These are phyloP conservation scores for Neolentinus lepideus DNA, from an alignment of 1,284 basidiomycete species.

Conservation along the genomic window DNA sequence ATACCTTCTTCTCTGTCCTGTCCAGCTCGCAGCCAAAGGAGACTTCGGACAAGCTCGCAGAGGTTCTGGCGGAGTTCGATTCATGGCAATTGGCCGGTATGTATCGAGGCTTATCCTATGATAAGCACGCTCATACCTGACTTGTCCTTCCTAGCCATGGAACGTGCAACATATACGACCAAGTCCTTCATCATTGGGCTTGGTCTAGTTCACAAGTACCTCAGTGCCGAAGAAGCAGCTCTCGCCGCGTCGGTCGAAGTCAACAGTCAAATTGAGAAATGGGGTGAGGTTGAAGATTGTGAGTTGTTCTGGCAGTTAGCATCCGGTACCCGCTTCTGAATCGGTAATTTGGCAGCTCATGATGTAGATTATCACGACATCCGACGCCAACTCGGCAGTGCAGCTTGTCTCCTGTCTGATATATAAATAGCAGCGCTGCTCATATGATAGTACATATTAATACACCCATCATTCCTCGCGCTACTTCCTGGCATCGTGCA, in stretches of 20 bases:
- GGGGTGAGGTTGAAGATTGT: conserved; percentile 99
- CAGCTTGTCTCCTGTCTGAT: conserved; percentile 43
- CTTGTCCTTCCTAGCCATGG: conserved; percentile 59
- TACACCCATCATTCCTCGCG: not conserved
- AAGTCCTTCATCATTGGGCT: conserved; percentile 91
- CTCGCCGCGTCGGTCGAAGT: conserved; percentile 90
- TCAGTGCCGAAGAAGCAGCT: conserved; percentile 83
- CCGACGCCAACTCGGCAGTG: conserved; percentile 82
- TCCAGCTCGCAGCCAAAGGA: conserved; percentile 61
- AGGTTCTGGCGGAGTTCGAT: conserved; percentile 59
- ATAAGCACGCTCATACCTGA: not conserved
- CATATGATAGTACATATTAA: not conserved
- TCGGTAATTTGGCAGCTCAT: conserved; percentile 52
- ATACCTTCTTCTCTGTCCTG: conserved; percentile 62
- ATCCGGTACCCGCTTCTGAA: conserved; percentile 10
- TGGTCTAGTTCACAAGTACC: conserved; percentile 70
- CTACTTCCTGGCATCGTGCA: not conserved
- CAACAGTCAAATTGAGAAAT: conserved; percentile 88
- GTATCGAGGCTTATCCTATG: conserved; percentile 16
- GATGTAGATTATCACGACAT: conserved; percentile 97
- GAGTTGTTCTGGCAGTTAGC: conserved; percentile 27
- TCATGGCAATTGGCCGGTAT: conserved; percentile 84
- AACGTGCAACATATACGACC: conserved; percentile 83
- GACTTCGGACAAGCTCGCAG: conserved; percentile 54
- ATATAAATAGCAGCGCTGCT: conserved; percentile 7